A percentile compares a stretch with the other conserved stretches of the same genome.
These are phyloP conservation scores for Suillus paluster DNA, from an alignment of 768 basidiomycete species.

Conservation along the genomic window DNA sequence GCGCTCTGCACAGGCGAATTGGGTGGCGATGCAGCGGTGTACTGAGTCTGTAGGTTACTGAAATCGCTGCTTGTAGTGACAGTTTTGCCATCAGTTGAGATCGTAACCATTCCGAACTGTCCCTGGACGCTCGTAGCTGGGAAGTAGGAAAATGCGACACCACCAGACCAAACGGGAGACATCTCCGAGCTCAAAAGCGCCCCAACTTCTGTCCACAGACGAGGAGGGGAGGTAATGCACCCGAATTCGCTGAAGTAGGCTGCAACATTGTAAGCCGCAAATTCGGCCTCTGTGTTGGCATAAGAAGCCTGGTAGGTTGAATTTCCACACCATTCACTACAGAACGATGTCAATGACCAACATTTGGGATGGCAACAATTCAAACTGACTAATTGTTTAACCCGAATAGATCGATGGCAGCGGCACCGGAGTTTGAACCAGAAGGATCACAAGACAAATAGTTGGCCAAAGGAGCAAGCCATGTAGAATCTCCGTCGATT, in stretches of 20 bases:
- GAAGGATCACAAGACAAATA: constrained; percentile 80
- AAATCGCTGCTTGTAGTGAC: constrained; percentile 77
- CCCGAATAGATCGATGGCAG: constrained; percentile 84
- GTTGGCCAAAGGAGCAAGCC: constrained; percentile 69
- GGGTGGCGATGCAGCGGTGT: constrained; percentile 56
- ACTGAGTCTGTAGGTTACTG: constrained; percentile 63
- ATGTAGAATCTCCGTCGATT: constrained; percentile 71
- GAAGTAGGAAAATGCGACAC: constrained; percentile 90
- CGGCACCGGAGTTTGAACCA: constrained; percentile 52
- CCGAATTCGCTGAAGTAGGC: constrained; percentile 94
- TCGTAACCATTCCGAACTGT: constrained; percentile 84
- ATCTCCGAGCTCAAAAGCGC: constrained; percentile 76
- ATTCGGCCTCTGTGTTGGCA: constrained; percentile 55
- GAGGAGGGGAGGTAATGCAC: constrained; percentile 62
- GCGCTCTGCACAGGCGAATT: constrained; percentile 63
- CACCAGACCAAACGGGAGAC: constrained; percentile 85
- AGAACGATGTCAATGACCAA: constrained; percentile 19
- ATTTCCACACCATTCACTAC: constrained; percentile 83
- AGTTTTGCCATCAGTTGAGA: constrained; percentile 65
- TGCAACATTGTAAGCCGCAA: constrained; percentile 69
- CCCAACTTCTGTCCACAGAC: constrained; percentile 80
- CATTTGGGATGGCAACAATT: neutral
- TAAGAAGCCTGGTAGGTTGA: constrained; percentile 62
- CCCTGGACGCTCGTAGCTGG: constrained; percentile 73
- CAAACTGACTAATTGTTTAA: constrained; percentile 80